Evolutionary conservation across 2,329 filamentous ascomycete genomes (phyloP), one percentile per base, ranked within the genome.

Genomic region (Lasiodiplodia gonubiensis): DNA sequence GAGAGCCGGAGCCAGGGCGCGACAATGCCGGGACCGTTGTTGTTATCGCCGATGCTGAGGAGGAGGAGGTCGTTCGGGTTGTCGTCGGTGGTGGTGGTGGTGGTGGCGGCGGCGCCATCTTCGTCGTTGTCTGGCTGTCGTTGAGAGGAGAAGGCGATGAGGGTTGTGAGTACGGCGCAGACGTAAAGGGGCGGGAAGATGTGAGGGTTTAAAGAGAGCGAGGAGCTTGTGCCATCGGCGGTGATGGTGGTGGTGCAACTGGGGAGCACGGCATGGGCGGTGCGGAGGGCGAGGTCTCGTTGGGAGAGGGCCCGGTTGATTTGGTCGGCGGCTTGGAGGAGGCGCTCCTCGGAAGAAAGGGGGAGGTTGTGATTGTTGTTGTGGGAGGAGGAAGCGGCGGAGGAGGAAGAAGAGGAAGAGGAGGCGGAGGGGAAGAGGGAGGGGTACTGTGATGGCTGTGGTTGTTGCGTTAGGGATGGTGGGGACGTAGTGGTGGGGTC

Each of bases 1-100:
- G 80, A 75, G 2, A 81, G 70, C 37, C 73, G 67, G 0, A 80
- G 70, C 81, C 80, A 82, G 42, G 80, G 75, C 2, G 79, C 75
- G 7, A 79, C 70, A 11, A 74, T 73, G 8, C 72, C 53, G 53
- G 25, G 16, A 12, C 51, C 25, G 37, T 39, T 39, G 37, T 39
- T 16, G 14, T n/a, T 5, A 18, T 46, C 4, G 42, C 42, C 10
- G 21, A 78, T 69, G 18, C 75, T 72, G 42, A 78, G 71, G 18
- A 80, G 70, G n/a, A 82, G 72, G 27, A 81, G 75, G 39, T 81
- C 76, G 11, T 73, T 74, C 3, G 74, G 69, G 39, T 25, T 49
- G 77, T 27, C 23, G 49, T 7, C 4, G 14, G 6, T 27, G 21
- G 25, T 4, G 8, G 7, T 16, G 10, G 49, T 27, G 21, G 4